These are phyloP conservation scores for Paraconiothyrium sp. DNA, from an alignment of 2,329 filamentous ascomycete genomes.

Conservation along the genomic window DNA sequence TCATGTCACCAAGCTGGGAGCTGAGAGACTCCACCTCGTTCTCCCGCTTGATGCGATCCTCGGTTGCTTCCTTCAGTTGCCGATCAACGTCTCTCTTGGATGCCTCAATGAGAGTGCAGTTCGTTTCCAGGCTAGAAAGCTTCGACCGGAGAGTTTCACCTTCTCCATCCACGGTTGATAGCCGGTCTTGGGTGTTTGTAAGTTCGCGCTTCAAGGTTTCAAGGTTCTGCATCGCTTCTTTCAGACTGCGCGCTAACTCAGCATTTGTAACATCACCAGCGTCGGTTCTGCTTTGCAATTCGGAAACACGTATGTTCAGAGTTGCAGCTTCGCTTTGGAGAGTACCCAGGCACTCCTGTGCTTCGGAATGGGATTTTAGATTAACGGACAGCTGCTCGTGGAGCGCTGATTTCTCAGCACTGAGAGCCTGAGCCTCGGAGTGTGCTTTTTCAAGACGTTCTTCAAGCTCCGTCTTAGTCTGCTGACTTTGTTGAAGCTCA, in stretches of 20 bases:
- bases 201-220: slow-evolving; percentile 20
- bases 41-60: slow-evolving; percentile 27
- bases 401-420: slow-evolving; percentile 12
- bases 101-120: slow-evolving; percentile 22
- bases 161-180: slow-evolving; percentile 25
- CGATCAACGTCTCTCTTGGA: slow-evolving; percentile 34
- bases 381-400: slow-evolving; percentile 16
- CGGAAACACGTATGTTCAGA: slow-evolving; percentile 20
- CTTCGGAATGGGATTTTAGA: slow-evolving; percentile 17
- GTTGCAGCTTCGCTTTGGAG: slow-evolving; percentile 21
- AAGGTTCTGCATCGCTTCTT: slow-evolving; percentile 14
- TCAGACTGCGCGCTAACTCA: slow-evolving; percentile 20
- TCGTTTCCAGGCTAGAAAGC: slow-evolving; percentile 27
- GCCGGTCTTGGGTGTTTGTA: slow-evolving; percentile 18
- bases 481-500: slow-evolving; percentile 15
- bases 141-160: slow-evolving; percentile 22
- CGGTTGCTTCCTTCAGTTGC: slow-evolving; percentile 25
- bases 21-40: slow-evolving; percentile 25
- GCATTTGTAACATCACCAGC: slow-evolving; percentile 18
- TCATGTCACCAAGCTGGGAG: slow-evolving; percentile 25
- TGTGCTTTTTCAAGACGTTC: slow-evolving; percentile 17
- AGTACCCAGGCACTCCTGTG: slow-evolving; percentile 21
- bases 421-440: slow-evolving; percentile 10
- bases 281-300: slow-evolving; percentile 23
- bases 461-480: slow-evolving; percentile 25